Evolutionary conservation across 768 basidiomycete species (phyloP).

Genomic region (Lactarius sp.): DNA sequence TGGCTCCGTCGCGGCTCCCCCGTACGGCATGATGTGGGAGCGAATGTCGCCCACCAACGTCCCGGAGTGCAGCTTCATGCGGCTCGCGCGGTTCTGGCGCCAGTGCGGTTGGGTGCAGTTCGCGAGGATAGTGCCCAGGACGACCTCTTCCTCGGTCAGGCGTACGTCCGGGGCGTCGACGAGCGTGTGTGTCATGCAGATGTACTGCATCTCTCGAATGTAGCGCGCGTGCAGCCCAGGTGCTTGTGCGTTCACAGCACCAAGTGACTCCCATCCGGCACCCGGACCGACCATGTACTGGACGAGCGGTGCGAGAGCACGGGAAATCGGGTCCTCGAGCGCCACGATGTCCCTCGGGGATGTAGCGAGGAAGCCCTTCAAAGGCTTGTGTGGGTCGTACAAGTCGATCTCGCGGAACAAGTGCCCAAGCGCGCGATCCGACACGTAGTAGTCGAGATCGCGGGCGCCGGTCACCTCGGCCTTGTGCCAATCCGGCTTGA

Average conservation of each 20-base stretch:
- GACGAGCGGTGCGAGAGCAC: slow-evolving; percentile 13
- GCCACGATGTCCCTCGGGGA: neutral
- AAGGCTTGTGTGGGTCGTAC: slow-evolving; percentile 34
- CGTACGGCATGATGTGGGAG: slow-evolving; percentile 29
- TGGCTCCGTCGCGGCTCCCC: too few species aligned
- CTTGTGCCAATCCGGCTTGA: slow-evolving; percentile 78
- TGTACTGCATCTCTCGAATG: slow-evolving; percentile 61
- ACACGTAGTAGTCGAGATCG: slow-evolving; percentile 64
- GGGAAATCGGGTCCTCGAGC: slow-evolving; percentile 11
- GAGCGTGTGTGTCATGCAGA: slow-evolving; percentile 61
- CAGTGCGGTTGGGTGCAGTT: slow-evolving; percentile 59
- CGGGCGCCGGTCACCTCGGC: slow-evolving; percentile 38
- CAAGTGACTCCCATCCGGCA: neutral
- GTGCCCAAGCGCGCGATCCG: slow-evolving; percentile 62
- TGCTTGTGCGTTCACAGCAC: neutral
- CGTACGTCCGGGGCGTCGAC: slow-evolving; percentile 49
- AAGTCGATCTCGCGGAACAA: slow-evolving; percentile 62
- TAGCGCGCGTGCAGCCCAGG: slow-evolving; percentile 46
- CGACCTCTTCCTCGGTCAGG: slow-evolving; percentile 68
- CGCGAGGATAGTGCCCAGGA: slow-evolving; percentile 70
- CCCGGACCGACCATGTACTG: neutral
- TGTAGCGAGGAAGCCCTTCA: neutral
- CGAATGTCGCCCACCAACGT: slow-evolving; percentile 51
- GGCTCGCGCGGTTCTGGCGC: slow-evolving; percentile 52
- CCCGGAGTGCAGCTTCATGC: slow-evolving; percentile 57